Conservation (phyloP, 73 alveolate genomes). For the Uronychia binucleata region DNA sequence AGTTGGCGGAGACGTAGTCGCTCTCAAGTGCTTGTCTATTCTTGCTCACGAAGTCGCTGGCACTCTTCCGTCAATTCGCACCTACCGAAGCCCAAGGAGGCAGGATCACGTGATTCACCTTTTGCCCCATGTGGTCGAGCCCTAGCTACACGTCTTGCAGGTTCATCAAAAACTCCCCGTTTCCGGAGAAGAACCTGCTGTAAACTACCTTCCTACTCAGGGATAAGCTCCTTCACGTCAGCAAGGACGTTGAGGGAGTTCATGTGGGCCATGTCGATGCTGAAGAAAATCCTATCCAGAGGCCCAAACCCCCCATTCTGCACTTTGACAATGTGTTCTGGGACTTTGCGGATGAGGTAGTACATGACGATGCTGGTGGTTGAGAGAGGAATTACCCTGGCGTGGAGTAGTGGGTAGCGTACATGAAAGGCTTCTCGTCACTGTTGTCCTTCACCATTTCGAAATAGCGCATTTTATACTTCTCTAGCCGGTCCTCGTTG, state of each 20-base stretch:
- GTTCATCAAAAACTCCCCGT: conserved; percentile 76
- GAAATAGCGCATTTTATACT: conserved; percentile 66
- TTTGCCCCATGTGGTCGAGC: conserved; percentile 64
- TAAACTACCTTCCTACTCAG: conserved; percentile 61
- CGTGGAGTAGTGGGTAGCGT: conserved; percentile 75
- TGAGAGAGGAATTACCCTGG: conserved; percentile 61
- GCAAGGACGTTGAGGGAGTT: conserved; percentile 79
- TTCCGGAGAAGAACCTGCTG: conserved; percentile 56
- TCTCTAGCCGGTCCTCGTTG: conserved; percentile 87
- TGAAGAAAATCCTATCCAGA: conserved; percentile 87
- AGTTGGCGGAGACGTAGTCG: conserved; percentile 83
- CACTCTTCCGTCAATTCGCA: conserved; percentile 22
- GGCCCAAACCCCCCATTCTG: conserved; percentile 91
- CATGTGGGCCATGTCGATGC: conserved; percentile 79
- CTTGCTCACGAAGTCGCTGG: conserved; percentile 83
- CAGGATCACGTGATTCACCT: conserved; percentile 78
- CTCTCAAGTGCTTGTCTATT: conserved; percentile 95
- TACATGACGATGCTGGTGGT: conserved; percentile 59
- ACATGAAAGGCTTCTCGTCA: conserved; percentile 57
- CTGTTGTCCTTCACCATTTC: conserved; percentile 24
- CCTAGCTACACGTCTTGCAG: conserved; percentile 71
- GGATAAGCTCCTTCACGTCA: conserved; percentile 96
- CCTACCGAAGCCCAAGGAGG: conserved; percentile 78
- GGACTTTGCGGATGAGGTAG: conserved; percentile 87
- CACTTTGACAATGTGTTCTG: conserved; percentile 81